A percentile compares a stretch with the other conserved stretches of the same genome.
phyloP scores from a whole-genome alignment of 768 basidiomycete species.

The Obba rivulosa region DNA sequence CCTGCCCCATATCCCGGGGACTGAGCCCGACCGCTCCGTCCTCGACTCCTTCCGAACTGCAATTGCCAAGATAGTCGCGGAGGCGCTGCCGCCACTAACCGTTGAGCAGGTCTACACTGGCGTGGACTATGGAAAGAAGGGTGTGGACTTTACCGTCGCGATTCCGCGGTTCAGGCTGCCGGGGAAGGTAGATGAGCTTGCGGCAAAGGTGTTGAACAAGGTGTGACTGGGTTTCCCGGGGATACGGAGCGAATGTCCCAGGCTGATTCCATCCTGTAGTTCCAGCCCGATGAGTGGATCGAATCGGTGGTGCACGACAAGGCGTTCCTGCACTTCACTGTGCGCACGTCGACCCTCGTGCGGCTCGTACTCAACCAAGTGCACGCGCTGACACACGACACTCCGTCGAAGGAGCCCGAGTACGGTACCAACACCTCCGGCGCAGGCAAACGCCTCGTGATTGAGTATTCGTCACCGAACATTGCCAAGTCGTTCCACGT shows the following conservation, averaged over 20 bases:
- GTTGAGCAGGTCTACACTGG: slow-evolving; percentile 78
- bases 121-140: slow-evolving; percentile 89
- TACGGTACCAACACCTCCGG: slow-evolving; percentile 83
- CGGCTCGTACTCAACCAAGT: slow-evolving; percentile 68
- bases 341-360: slow-evolving; percentile 59
- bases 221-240: too few relatives aligned
- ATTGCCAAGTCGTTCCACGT: slow-evolving; percentile 99
- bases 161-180: slow-evolving; percentile 86
- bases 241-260: too few relatives aligned
- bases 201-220: slow-evolving; percentile 63
- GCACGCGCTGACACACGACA: slow-evolving; percentile 61
- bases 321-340: slow-evolving; percentile 79
- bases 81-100: slow-evolving; percentile 57
- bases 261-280: slow-evolving; percentile 55
- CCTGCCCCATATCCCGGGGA: slow-evolving; percentile 37
- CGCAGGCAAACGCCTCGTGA: slow-evolving; percentile 74
- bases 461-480: slow-evolving; percentile 96
- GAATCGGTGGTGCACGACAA: slow-evolving; percentile 64
- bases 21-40: slow-evolving; percentile 60
- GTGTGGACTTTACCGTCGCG: slow-evolving; percentile 89
- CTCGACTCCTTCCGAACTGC: slow-evolving; percentile 79
- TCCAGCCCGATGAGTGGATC: slow-evolving; percentile 79
- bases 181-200: slow-evolving; percentile 77
- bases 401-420: slow-evolving; percentile 51
- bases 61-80: slow-evolving; percentile 67